Conservation (phyloP, 345 rosid species). For the Rhodamnia rubescens region DNA sequence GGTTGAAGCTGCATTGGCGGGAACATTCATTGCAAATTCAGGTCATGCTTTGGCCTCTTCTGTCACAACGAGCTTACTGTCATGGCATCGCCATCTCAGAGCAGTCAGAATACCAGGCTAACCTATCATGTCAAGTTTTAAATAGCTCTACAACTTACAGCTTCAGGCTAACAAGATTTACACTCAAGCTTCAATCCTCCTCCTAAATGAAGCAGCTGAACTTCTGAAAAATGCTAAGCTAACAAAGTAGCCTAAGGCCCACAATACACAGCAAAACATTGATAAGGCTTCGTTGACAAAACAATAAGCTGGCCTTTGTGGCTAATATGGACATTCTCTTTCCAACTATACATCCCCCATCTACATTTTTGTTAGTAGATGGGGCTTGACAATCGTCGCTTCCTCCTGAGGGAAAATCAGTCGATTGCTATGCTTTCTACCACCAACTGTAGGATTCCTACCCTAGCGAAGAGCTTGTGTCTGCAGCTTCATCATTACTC, state of each 20-base stretch:
- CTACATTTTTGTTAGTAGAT: background rate
- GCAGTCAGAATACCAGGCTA: background rate
- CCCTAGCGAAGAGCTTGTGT: constrained; percentile 44
- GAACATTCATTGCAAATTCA: background rate
- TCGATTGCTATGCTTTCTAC: background rate
- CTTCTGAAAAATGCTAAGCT: background rate
- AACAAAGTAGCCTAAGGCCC: background rate
- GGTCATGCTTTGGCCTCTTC: background rate
- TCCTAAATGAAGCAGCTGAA: background rate
- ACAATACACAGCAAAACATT: background rate
- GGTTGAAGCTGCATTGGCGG: background rate
- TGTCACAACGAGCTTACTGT: background rate
- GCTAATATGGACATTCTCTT: background rate
- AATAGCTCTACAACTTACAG: background rate
- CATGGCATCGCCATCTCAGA: background rate
- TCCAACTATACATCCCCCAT: background rate
- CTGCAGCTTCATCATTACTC: constrained; percentile 68
- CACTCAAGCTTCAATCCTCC: background rate
- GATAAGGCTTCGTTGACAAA: background rate
- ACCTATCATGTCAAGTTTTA: background rate
- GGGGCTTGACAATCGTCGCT: background rate
- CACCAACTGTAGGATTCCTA: background rate
- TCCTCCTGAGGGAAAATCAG: background rate
- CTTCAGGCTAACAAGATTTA: background rate
- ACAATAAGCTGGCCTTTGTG: background rate